Evolutionary conservation across 768 basidiomycete species (phyloP).

Genomic region (Boletus sensibilis): DNA sequence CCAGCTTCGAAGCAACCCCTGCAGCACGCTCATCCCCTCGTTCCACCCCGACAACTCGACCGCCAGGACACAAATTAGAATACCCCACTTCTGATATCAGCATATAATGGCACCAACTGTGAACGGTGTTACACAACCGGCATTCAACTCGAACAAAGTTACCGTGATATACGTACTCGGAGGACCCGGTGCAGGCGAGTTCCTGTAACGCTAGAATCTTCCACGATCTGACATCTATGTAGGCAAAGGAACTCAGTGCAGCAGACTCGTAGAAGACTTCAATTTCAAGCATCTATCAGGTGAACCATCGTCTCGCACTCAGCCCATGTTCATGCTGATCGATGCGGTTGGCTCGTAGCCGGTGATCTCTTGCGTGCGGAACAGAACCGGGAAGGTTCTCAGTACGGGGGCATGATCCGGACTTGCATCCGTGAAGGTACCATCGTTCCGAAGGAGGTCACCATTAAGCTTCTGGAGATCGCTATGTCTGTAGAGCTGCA

Average conservation of each 20-base stretch:
- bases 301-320: conserved; percentile 33
- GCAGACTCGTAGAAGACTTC: conserved; percentile 77
- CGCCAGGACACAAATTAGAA: conserved; percentile 21
- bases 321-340: conserved; percentile 10
- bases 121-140: conserved; percentile 9
- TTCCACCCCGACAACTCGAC: conserved; percentile 52
- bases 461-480: conserved; percentile 90
- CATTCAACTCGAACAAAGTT: conserved; percentile 70
- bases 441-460: conserved; percentile 97
- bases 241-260: conserved; percentile 98
- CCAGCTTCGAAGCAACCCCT: conserved; percentile 63
- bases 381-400: conserved; percentile 80
- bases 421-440: conserved; percentile 86
- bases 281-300: conserved; percentile 93
- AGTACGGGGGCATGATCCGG: conserved; percentile 81
- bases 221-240: conserved; percentile 7
- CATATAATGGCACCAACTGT: conserved; percentile 15
- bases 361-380: conserved; percentile 98
- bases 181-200: conserved; percentile 89
- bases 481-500: conserved; percentile 74
- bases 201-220: not conserved
- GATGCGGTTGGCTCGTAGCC: conserved; percentile 45
- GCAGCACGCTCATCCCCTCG: conserved; percentile 62
- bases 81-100: conserved; percentile 1
- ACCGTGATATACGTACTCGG: conserved; percentile 94